These are phyloP conservation scores for Lentinula novae-zelandiae DNA, from an alignment of 1,284 basidiomycete genomes.

Conservation along the genomic window DNA sequence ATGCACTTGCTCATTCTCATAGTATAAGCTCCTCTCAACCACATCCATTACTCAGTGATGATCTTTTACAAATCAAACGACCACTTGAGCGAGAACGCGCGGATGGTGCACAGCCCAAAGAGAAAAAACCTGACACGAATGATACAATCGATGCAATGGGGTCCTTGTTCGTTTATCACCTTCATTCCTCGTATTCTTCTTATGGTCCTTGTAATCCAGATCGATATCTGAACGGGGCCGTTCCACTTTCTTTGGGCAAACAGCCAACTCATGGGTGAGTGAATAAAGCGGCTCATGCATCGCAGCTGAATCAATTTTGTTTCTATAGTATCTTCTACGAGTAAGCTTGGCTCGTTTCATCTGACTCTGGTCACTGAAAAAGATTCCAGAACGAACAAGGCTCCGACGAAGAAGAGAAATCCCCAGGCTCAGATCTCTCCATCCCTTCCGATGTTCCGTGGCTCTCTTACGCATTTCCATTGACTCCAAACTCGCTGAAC, in stretches of 20 bases:
- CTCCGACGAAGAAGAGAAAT: slow-evolving; percentile 48
- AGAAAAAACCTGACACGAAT: slow-evolving; percentile 41
- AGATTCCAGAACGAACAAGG: slow-evolving; percentile 50
- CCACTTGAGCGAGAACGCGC: slow-evolving; percentile 56
- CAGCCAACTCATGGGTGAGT: slow-evolving; percentile 66
- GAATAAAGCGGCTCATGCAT: slow-evolving; percentile 10
- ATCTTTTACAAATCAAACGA: slow-evolving; percentile 59
- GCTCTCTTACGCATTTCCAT: slow-evolving; percentile 58
- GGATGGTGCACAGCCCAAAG: slow-evolving; percentile 33
- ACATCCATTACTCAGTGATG: slow-evolving; percentile 56
- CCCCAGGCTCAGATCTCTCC: slow-evolving; percentile 31
- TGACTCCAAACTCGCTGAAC: slow-evolving; percentile 36
- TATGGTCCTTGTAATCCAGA: slow-evolving; percentile 26
- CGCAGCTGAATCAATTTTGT: background rate
- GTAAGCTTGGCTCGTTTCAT: slow-evolving; percentile 17
- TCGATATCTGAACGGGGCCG: slow-evolving; percentile 58
- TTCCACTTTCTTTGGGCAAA: slow-evolving; percentile 60
- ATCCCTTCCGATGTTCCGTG: slow-evolving; percentile 52
- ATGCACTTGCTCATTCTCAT: slow-evolving; percentile 54
- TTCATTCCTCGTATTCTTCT: slow-evolving; percentile 3
- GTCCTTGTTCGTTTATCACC: slow-evolving; percentile 46
- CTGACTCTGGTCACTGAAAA: slow-evolving; percentile 1
- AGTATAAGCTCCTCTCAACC: slow-evolving; percentile 37
- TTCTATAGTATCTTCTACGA: slow-evolving; percentile 32
- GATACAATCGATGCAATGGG: slow-evolving; percentile 56